A percentile compares a stretch with the other conserved stretches of the same genome.
Conservation (phyloP, 108 stramenopile genomes). For the Chaetoceros muelleri region DNA sequence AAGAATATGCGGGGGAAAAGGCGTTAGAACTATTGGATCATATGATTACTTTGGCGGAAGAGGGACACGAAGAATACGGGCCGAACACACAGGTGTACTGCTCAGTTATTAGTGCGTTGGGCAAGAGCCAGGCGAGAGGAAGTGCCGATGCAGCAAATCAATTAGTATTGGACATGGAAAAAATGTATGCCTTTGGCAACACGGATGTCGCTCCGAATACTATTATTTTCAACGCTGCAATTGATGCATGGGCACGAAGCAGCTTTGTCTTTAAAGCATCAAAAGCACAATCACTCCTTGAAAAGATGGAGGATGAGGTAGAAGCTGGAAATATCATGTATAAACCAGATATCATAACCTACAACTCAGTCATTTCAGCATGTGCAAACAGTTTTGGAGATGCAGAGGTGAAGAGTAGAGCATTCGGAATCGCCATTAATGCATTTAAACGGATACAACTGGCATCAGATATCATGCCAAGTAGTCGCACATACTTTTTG, state of each 20-base stretch:
- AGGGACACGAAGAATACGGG: neutral
- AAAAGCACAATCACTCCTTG: neutral
- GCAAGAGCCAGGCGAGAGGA: neutral
- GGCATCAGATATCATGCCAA: neutral
- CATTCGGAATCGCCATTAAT: conserved; percentile 23
- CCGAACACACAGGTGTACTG: conserved; percentile 1
- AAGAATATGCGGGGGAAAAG: conserved; percentile 19
- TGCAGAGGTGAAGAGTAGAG: conserved; percentile 10
- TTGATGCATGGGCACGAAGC: conserved; percentile 35
- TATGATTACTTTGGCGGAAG: conserved; percentile 5
- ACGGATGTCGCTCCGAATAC: neutral
- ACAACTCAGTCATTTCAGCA: conserved; percentile 60
- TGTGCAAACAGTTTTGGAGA: conserved; percentile 33
- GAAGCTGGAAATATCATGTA: neutral
- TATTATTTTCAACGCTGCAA: conserved; percentile 44
- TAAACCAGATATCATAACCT: conserved; percentile 46
- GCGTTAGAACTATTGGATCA: conserved; percentile 20
- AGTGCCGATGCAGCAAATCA: neutral
- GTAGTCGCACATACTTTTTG: neutral
- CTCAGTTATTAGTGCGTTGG: neutral
- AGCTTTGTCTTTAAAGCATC: conserved; percentile 2
- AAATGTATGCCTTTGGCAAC: conserved; percentile 3
- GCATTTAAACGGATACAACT: conserved; percentile 9
- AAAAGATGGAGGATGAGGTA: neutral
- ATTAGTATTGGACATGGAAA: neutral